Base-by-base conservation (phyloP, 345 rosid species). In the Anastatica hierochuntica region DNA sequence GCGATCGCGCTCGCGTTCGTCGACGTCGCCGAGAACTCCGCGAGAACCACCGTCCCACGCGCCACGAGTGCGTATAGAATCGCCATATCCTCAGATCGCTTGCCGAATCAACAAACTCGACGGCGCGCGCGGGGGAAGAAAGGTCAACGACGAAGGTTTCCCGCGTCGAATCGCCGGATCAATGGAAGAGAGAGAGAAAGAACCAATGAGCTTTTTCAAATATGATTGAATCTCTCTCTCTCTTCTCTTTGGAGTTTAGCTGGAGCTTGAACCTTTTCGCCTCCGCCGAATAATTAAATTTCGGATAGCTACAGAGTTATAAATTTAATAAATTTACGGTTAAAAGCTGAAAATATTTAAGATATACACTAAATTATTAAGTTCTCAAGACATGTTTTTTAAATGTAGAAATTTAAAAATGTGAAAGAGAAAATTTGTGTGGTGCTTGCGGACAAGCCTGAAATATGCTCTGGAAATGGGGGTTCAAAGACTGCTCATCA, bases 21-120 rank as follows among this genome's bases (percentile, higher is more conserved):
- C 16, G 88, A 59, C 34, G 95, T 71, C 10, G 83, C 78, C 44
- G 60, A 66, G 73, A 81, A 83, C 80, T 92, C 98, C 50, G 94
- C 88, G 35, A 92, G 94, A 18, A 88, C 78, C 66, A 85, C 95
- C 68, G 94, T 74, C 23, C 94, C 97, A 50, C 95, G 77, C 19
- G 95, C 96, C 56, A 88, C 94, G 56, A 90, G 82, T 63, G 90
- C 87, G 74, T 74, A 90, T 3, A 87, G 80, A 23, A 92, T 88
- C 76, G 95, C 77, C 98, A 92, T 92, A 49, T 58, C 54, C 55
- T 29, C 33, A n/a, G 59, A 10, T 49, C 51, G 36, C 45, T 27
- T 10, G 44, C 37, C 30, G 26, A 38, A 53, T 45, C 43, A 16
- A 35, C n/a, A n/a, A n/a, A n/a, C n/a, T n/a, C n/a, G n/a, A 7